Evolutionary conservation across 768 basidiomycete species (phyloP).

Genomic region (Russula ochroleuca): DNA sequence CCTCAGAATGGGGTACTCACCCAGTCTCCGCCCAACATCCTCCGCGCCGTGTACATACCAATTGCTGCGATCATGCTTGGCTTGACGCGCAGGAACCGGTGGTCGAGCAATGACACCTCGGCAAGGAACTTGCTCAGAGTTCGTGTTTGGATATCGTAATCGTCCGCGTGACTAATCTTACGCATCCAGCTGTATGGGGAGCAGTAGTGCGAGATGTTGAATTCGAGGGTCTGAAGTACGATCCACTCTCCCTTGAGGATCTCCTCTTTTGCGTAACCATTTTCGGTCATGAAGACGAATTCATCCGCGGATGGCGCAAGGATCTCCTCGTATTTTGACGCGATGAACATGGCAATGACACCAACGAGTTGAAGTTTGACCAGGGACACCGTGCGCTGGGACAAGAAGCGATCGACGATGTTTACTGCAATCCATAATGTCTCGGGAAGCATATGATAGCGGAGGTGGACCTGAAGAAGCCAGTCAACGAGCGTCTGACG

Average conservation of each 20-base stretch:
- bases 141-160: conserved; percentile 96
- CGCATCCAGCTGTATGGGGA: conserved; percentile 99
- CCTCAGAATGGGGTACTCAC: conserved; percentile 49
- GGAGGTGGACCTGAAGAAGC: conserved; percentile 94
- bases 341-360: conserved; percentile 98
- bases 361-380: conserved; percentile 93
- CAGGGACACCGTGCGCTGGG: conserved; percentile 67
- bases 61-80: conserved; percentile 93
- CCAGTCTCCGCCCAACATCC: conserved; percentile 95
- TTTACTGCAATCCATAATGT: conserved; percentile 99
- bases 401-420: conserved; percentile 76
- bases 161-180: conserved; percentile 96
- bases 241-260: conserved; percentile 98
- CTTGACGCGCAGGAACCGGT: conserved; percentile 89
- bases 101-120: conserved; percentile 90
- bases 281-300: conserved; percentile 97
- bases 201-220: conserved; percentile 94
- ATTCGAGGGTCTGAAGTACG: conserved; percentile 91
- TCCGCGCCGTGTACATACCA: conserved; percentile 93
- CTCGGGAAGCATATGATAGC: conserved; percentile 98
- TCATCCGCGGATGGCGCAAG: conserved; percentile 96
- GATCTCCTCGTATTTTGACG: conserved; percentile 99
- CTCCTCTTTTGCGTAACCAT: conserved; percentile 89
- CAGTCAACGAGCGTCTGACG: conserved; percentile 96
- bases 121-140: conserved; percentile 97